Percentiles rank a stretch among this genome's conserved stretches.
Evolutionary conservation across 2,329 filamentous ascomycete species (phyloP).

Genomic region (Scytalidium sp.): DNA sequence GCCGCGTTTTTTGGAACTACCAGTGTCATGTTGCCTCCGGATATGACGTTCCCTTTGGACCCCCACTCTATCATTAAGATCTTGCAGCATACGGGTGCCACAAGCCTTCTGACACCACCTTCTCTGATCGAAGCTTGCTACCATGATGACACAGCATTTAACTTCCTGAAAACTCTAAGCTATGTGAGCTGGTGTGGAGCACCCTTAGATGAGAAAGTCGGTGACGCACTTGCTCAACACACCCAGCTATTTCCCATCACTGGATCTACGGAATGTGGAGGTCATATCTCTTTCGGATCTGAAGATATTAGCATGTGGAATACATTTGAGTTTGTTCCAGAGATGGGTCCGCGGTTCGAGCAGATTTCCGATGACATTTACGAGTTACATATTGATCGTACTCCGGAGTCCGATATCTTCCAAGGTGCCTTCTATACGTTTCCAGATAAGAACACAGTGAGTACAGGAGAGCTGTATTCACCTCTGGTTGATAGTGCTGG

Average conservation of each 20-base stretch:
- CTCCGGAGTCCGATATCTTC: not conserved
- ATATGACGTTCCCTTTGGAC: not conserved
- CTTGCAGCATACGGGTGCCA: not conserved
- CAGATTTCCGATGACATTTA: not conserved
- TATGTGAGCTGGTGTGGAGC: not conserved
- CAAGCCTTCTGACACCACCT: not conserved
- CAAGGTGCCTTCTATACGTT: slow-evolving; percentile 1
- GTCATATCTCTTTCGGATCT: not conserved
- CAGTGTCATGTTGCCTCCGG: not conserved
- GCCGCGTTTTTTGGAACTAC: not conserved
- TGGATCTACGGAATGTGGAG: not conserved
- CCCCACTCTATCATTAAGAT: not conserved
- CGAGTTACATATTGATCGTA: not conserved
- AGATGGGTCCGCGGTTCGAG: not conserved
- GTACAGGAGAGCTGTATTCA: not conserved
- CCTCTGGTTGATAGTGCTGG: not conserved
- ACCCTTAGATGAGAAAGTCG: not conserved
- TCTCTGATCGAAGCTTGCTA: not conserved
- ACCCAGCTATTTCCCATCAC: not conserved
- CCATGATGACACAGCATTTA: not conserved
- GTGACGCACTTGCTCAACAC: not conserved
- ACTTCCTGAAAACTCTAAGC: not conserved
- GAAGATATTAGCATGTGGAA: not conserved
- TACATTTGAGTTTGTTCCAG: not conserved
- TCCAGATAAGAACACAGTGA: not conserved